Evolutionary conservation across 2,329 filamentous ascomycete species (phyloP), one percentile per base, ranked within the genome.

Genomic region (Verticillium nubilum): DNA sequence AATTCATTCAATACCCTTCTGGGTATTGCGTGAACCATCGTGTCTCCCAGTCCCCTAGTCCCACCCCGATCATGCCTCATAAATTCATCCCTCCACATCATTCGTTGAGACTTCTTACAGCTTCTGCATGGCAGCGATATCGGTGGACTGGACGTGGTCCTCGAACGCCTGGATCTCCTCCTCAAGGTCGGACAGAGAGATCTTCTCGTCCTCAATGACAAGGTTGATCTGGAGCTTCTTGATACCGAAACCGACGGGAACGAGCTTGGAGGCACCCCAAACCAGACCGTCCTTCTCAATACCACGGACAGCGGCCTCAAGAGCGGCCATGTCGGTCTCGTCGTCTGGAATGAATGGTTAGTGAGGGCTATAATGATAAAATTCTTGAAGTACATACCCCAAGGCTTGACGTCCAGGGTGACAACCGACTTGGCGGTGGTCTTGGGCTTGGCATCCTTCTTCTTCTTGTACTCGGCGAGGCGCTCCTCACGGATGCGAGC

Each of bases 181-280:
- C 84, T 97, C 86, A 68, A 99, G 88, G 64, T 97, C 94, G 69
- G 89, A 86, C 66, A 91, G 76, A 67, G 91, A 93, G 74, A 99
- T 78, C 86, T 97, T 97, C 67, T 98, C 94, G 76, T 99, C 95
- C 84, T 98, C 95, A 66, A 98, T 82, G 70, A 98, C 92, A 69
- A 98, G 80, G 88, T 91, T 98, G 84, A 99, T 96, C 86, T 98
- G 94, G 65, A 99, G 88, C 87, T 98, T 98, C 86, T 91, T 95
- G 84, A 99, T 96, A 84, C 95, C 95, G 85, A 91, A 99, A 72
- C 93, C 94, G 70, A 99, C 88, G 67, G 93, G 77, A 57, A 96
- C 88, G 66, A 97, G 83, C 84, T 95, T 91, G 76, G 90, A 93
- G 66, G 83, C 87, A 87, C 94, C 94, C 95, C 95, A 99, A 65